Evolutionary conservation across 768 basidiomycete genomes (phyloP).

Genomic region (Paxillus ammoniavirescens): DNA sequence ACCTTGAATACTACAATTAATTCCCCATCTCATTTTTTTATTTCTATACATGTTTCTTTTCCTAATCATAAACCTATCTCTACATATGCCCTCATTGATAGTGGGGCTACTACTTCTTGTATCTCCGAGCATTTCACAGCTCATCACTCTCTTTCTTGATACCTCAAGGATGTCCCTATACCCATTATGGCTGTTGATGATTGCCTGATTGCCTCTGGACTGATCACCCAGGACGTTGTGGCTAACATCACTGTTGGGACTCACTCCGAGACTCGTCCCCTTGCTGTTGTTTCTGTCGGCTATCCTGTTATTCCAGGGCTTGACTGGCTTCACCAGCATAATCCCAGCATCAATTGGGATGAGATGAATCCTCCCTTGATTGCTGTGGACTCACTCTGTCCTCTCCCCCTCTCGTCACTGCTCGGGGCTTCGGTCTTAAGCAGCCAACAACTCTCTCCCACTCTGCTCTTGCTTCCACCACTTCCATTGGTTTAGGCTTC

Average conservation of each 20-base stretch:
- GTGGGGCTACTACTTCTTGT: constrained; percentile 34
- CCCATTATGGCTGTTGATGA: constrained; percentile 39
- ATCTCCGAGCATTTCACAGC: constrained; percentile 35
- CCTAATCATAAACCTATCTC: constrained; percentile 5
- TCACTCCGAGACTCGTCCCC: constrained; percentile 28
- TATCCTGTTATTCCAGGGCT: constrained; percentile 26
- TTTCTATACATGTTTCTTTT: constrained; percentile 1
- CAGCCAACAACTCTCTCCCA: constrained; percentile 12
- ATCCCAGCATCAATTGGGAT: not conserved
- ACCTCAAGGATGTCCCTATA: constrained; percentile 28
- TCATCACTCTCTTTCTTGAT: constrained; percentile 32
- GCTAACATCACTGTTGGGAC: constrained; percentile 22
- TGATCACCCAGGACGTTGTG: constrained; percentile 38
- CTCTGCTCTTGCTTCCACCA: constrained; percentile 1
- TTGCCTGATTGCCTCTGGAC: constrained; percentile 38
- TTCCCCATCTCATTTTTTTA: not conserved
- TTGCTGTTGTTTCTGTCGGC: constrained; percentile 31
- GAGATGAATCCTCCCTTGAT: constrained; percentile 15
- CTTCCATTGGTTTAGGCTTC: constrained; percentile 2
- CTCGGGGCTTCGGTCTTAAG: constrained; percentile 30
- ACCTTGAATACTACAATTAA: not conserved
- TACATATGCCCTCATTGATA: constrained; percentile 39
- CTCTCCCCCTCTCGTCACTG: constrained; percentile 16
- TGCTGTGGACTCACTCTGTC: constrained; percentile 17
- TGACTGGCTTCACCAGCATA: constrained; percentile 1